Evolutionary conservation across 805 yeast species (phyloP).

Genomic region (Pichia deserticola): DNA sequence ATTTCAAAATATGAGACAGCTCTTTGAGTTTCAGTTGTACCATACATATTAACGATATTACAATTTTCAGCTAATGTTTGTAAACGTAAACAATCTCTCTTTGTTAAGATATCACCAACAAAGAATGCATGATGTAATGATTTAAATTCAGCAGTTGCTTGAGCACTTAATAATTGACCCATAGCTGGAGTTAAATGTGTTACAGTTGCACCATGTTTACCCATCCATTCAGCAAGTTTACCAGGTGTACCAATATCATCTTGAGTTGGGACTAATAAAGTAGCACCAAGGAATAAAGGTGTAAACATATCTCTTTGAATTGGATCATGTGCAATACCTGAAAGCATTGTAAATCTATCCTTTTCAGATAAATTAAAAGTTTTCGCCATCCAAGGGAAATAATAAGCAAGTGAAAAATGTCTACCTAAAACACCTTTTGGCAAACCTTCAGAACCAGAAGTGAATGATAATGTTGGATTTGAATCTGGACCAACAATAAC

Average conservation of each 20-base stretch:
- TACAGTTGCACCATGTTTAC: constrained; percentile 80
- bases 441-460: constrained; percentile 96
- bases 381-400: constrained; percentile 98
- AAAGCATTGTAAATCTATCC: constrained; percentile 93
- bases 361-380: constrained; percentile 67
- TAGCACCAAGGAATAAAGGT: constrained; percentile 93
- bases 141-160: constrained; percentile 84
- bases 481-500: constrained; percentile 96
- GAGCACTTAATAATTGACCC: constrained; percentile 96
- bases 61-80: constrained; percentile 90
- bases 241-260: constrained; percentile 99
- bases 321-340: constrained; percentile 99
- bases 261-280: constrained; percentile 83
- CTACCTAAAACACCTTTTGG: constrained; percentile 99
- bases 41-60: constrained; percentile 93
- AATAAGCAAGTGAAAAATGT: constrained; percentile 93
- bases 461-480: constrained; percentile 92
- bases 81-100: constrained; percentile 90
- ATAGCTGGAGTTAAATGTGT: constrained; percentile 98
- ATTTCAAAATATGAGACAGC: constrained; percentile 94
- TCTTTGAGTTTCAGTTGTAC: constrained; percentile 98
- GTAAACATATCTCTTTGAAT: constrained; percentile 99
- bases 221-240: constrained; percentile 95
- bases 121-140: constrained; percentile 91
- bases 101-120: constrained; percentile 95